Percentiles rank a stretch among this genome's conserved stretches.
Conservation (phyloP, 2,329 filamentous ascomycete species). For the Colletotrichum eleusines region DNA sequence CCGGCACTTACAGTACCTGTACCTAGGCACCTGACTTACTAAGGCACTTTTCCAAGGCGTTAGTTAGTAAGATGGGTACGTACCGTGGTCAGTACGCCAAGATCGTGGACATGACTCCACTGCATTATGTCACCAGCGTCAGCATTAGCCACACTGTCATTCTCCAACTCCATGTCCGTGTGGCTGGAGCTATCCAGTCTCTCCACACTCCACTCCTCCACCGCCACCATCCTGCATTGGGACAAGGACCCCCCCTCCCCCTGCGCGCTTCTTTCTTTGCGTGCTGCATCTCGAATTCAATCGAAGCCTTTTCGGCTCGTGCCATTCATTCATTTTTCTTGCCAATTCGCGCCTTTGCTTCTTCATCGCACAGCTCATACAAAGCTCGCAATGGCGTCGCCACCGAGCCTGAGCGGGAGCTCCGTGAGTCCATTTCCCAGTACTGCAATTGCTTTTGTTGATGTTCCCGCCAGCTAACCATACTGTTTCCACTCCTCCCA, state of each 20-base stretch:
- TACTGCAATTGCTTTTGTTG: slow-evolving; percentile 10
- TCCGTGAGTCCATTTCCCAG: slow-evolving; percentile 46
- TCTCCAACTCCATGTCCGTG: not conserved
- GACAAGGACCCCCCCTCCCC: slow-evolving; percentile 18
- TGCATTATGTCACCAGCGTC: slow-evolving; percentile 27
- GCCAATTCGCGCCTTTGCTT: not conserved
- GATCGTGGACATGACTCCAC: not conserved
- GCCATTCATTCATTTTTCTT: not conserved
- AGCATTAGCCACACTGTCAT: not conserved
- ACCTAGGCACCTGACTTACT: too few relatives aligned
- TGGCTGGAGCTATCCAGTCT: slow-evolving; percentile 3
- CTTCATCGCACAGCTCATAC: not conserved
- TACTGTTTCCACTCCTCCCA: slow-evolving; percentile 43
- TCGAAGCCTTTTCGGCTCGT: slow-evolving; percentile 33
- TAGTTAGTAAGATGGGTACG: too few relatives aligned
- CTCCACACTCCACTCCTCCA: not conserved
- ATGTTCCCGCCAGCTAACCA: slow-evolving; percentile 25
- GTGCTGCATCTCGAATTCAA: slow-evolving; percentile 38
- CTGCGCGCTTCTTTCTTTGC: slow-evolving; percentile 24
- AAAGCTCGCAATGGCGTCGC: slow-evolving; percentile 51
- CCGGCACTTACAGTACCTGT: too few relatives aligned
- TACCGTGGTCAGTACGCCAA: not conserved
- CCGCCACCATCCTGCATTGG: not conserved
- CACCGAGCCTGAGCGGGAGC: slow-evolving; percentile 47
- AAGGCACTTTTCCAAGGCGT: too few relatives aligned